Base-by-base conservation (phyloP, 495 filamentous ascomycete genomes). In the Xylaria cubensis region DNA sequence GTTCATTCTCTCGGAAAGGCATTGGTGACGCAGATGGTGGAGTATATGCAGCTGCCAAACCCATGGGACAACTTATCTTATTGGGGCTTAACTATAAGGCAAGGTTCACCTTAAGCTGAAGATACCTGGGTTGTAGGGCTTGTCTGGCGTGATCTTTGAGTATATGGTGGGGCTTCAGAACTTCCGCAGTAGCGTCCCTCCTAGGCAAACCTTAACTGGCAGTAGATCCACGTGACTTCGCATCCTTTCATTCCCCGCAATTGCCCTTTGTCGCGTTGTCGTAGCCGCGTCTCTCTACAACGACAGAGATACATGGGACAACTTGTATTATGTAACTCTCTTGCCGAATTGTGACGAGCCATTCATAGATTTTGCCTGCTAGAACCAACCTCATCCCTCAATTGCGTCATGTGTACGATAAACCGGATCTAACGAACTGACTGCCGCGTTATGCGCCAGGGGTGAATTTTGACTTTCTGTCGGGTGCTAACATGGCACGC, bases 181-280 rank as follows among this genome's bases (percentile, higher is more conserved):
- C 50, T 53, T 53, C 9, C 4, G 50, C 21, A 53, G 50, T 46
- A 46, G 4, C 39, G 12, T 42, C 39, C 39, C 12, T 4, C 15
- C 42, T 15, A 19, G 34, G 34, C 34, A 8, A 39, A 6, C 36
- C 42, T 13, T 15, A 39, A 24, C n/a, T 21, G 36, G 36, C 19
- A 41, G n/a, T n/a, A 21, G 13, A 15, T 3, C 19, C 77, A 79
- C 75, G 74, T 79, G 77, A 77, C n/a, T 75, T 79, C 77, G 77
- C 74, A 76, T 74, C 53, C 24, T 36, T 62, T 19, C 8, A 39
- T 13, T 67, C 65, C 44, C 67, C 62, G 34, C 72, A 6, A 42
- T 70, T 15, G 46, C 48, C 36, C 26, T 66, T 24, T 41, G 10
- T 29, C 69, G 69, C 69, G 69, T 71, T 46, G 5, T 46, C 34